Conservation (phyloP, 306 rosid genomes). For the Inga leiocalycina region DNA sequence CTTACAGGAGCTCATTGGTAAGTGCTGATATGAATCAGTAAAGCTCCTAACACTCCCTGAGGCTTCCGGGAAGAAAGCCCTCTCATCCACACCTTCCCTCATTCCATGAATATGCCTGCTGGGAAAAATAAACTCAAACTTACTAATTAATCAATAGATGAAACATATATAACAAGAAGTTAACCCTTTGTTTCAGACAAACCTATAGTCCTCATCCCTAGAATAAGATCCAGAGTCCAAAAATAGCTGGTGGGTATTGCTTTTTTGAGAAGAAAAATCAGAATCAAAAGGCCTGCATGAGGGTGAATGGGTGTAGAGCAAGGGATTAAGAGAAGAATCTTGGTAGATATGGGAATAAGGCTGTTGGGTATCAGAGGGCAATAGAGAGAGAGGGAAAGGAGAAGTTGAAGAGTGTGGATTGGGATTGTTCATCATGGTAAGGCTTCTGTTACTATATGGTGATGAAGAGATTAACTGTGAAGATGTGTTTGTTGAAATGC, state of each 20-base stretch:
- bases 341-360: slow-evolving; percentile 52
- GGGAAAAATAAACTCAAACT: slow-evolving; percentile 15
- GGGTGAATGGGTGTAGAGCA: slow-evolving; percentile 51
- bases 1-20: slow-evolving; percentile 56
- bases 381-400: slow-evolving; percentile 56
- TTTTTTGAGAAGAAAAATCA: slow-evolving; percentile 50
- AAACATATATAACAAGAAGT: background rate
- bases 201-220: slow-evolving; percentile 75
- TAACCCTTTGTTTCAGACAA: background rate
- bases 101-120: slow-evolving; percentile 67
- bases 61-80: slow-evolving; percentile 82
- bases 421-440: slow-evolving; percentile 43
- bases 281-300: slow-evolving; percentile 59
- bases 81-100: slow-evolving; percentile 76
- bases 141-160: background rate
- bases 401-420: slow-evolving; percentile 47
- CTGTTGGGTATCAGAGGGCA: slow-evolving; percentile 46
- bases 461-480: slow-evolving; percentile 45
- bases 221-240: slow-evolving; percentile 66
- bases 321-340: slow-evolving; percentile 55
- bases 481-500: slow-evolving; percentile 38
- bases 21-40: slow-evolving; percentile 58
- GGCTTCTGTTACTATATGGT: slow-evolving; percentile 41
- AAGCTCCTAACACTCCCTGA: slow-evolving; percentile 60
- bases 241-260: slow-evolving; percentile 61